Evolutionary conservation across 129 eudicot genomes (phyloP).

Genomic region (Ambrosia trifida): DNA sequence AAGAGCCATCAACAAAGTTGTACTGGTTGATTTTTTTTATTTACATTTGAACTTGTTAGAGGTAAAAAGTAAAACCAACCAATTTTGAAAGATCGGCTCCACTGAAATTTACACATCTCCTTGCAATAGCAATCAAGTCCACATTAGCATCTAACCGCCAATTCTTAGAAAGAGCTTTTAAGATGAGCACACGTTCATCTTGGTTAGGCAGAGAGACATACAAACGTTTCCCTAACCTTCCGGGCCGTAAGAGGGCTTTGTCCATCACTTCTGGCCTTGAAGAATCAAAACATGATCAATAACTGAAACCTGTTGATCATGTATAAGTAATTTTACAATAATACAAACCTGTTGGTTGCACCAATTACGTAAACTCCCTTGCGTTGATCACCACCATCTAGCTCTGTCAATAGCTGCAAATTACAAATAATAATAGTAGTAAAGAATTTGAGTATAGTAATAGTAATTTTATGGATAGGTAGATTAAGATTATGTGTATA

Average conservation of each 20-base stretch:
- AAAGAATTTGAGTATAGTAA: too few relatives aligned
- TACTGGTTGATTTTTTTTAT: too few relatives aligned
- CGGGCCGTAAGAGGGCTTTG: slow-evolving; percentile 69
- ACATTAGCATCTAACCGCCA: slow-evolving; percentile 57
- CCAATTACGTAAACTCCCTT: slow-evolving; percentile 76
- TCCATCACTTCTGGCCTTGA: slow-evolving; percentile 80
- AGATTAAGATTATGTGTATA: too few relatives aligned
- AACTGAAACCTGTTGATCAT: not conserved
- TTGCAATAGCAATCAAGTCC: slow-evolving; percentile 68
- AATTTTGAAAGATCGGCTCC: slow-evolving; percentile 86
- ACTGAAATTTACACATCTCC: slow-evolving; percentile 66
- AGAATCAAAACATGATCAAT: slow-evolving; percentile 13
- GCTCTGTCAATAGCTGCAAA: slow-evolving; percentile 75
- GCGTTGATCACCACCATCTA: slow-evolving; percentile 73
- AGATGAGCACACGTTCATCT: slow-evolving; percentile 82
- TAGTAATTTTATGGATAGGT: too few relatives aligned
- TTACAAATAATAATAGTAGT: too few relatives aligned
- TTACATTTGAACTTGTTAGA: too few relatives aligned
- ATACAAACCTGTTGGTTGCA: slow-evolving; percentile 88
- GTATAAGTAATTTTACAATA: slow-evolving; percentile 2
- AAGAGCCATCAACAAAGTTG: too few relatives aligned
- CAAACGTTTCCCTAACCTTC: slow-evolving; percentile 75
- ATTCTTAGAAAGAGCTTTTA: too few relatives aligned
- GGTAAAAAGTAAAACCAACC: slow-evolving; percentile 42
- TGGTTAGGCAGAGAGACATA: slow-evolving; percentile 78